Percentiles rank a stretch among this genome's conserved stretches.
Conservation (phyloP, 1,284 basidiomycete genomes). For the Trichosporon ovoides region DNA sequence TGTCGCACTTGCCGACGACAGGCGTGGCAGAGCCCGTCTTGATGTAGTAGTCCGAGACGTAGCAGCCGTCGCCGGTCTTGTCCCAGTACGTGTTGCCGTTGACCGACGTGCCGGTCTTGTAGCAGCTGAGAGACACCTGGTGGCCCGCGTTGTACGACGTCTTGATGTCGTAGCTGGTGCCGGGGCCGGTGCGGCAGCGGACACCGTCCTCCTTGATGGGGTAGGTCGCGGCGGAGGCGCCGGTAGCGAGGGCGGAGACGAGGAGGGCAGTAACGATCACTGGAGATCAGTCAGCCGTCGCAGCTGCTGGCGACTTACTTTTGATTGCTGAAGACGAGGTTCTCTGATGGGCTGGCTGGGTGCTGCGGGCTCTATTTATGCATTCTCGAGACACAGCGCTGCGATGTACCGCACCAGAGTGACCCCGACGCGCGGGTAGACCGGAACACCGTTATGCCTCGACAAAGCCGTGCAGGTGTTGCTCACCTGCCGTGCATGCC, state of each 20-base stretch:
- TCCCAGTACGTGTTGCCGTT: conserved; percentile 7
- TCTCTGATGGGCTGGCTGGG: background rate
- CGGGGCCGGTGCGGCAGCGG: conserved; percentile 14
- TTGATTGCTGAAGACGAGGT: background rate
- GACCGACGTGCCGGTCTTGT: conserved; percentile 10
- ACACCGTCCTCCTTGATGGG: conserved; percentile 9
- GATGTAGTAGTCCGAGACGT: conserved; percentile 13
- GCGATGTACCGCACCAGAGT: too few relatives aligned
- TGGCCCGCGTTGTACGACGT: background rate
- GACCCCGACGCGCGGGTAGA: too few relatives aligned
- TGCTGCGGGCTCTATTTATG: background rate
- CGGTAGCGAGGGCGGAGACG: background rate
- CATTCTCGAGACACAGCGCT: background rate
- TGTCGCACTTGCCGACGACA: background rate
- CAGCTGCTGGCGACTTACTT: background rate
- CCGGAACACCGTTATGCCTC: too few relatives aligned
- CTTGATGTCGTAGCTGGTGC: background rate
- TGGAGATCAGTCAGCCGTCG: background rate
- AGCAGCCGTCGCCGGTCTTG: conserved; percentile 16
- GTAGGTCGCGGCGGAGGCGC: conserved; percentile 4
- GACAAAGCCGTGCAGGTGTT: too few relatives aligned
- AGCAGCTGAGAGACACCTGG: conserved; percentile 10
- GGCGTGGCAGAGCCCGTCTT: conserved; percentile 2
- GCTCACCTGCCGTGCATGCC: too few relatives aligned
- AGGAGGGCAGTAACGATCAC: background rate